These are phyloP conservation scores for Plasmodium vivax DNA, from an alignment of 169 alveolate species.

Conservation along the genomic window DNA sequence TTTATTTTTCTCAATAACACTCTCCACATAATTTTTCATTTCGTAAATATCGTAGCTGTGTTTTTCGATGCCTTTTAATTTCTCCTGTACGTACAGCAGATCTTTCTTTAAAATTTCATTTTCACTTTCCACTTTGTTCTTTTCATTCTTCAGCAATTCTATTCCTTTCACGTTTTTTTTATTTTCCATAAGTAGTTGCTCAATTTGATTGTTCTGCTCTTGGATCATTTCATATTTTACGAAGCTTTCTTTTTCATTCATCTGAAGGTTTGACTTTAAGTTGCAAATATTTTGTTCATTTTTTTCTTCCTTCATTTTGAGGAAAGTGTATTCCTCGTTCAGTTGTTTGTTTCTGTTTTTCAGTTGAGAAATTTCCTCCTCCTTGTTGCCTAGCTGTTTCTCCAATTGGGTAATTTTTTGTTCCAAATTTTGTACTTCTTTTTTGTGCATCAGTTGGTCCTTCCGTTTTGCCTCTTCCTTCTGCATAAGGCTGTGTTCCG, in stretches of 20 bases:
- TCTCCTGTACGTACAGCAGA: constrained; percentile 25
- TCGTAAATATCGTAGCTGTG: constrained; percentile 73
- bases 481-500: neutral
- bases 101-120: constrained; percentile 58
- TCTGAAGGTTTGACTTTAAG: constrained; percentile 35
- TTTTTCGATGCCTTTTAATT: constrained; percentile 55
- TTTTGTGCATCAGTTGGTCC: neutral
- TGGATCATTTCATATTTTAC: constrained; percentile 25
- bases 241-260: constrained; percentile 2
- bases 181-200: constrained; percentile 18
- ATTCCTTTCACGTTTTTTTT: constrained; percentile 34
- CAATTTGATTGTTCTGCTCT: constrained; percentile 32
- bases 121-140: constrained; percentile 50
- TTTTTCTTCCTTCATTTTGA: constrained; percentile 54
- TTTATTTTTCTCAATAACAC: constrained; percentile 27
- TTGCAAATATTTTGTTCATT: constrained; percentile 37
- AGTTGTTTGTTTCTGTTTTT: constrained; percentile 20
- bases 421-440: neutral
- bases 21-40: constrained; percentile 52
- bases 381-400: neutral
- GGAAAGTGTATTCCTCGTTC: neutral
- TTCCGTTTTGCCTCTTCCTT: constrained; percentile 17
- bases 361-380: neutral
- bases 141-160: constrained; percentile 47
- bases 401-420: neutral